Percentiles rank a stretch among this genome's conserved stretches.
Conservation (phyloP, 257 asterid genomes). For the Solanum lycopersicoides region DNA sequence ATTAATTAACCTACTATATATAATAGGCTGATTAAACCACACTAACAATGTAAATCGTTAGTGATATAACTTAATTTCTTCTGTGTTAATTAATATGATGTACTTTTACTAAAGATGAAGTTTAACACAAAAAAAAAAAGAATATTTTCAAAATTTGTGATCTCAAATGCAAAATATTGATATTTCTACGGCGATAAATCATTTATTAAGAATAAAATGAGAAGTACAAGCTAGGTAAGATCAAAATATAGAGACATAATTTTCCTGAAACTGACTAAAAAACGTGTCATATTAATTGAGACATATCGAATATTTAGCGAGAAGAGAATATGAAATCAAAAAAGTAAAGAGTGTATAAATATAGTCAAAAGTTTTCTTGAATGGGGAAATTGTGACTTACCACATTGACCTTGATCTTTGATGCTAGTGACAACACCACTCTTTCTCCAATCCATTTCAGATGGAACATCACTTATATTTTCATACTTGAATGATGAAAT, state of each 20-base stretch:
- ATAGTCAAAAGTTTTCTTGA: not conserved
- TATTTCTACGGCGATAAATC: fast-evolving
- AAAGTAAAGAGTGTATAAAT: not conserved
- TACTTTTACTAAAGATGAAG: too few species aligned
- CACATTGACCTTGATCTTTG: not conserved
- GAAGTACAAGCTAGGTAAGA: not conserved
- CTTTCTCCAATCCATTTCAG: slow-evolving; percentile 7
- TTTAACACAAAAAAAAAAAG: too few species aligned
- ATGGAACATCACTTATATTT: slow-evolving; percentile 1
- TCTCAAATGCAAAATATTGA: too few species aligned
- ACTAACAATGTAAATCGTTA: not conserved
- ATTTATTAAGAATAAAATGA: too few species aligned
- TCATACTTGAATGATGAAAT: not conserved
- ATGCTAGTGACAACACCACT: not conserved
- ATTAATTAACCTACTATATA: not conserved
- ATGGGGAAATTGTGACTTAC: not conserved
- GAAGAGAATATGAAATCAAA: not conserved
- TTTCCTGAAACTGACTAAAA: not conserved
- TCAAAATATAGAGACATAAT: not conserved
- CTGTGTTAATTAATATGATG: not conserved
- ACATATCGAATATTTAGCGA: fast-evolving
- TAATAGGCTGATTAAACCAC: not conserved
- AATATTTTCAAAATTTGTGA: not conserved
- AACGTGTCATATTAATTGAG: not conserved
- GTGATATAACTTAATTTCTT: too few species aligned